Evolutionary conservation across 2,329 filamentous ascomycete species (phyloP).

Genomic region (Ceratocystis variospora): DNA sequence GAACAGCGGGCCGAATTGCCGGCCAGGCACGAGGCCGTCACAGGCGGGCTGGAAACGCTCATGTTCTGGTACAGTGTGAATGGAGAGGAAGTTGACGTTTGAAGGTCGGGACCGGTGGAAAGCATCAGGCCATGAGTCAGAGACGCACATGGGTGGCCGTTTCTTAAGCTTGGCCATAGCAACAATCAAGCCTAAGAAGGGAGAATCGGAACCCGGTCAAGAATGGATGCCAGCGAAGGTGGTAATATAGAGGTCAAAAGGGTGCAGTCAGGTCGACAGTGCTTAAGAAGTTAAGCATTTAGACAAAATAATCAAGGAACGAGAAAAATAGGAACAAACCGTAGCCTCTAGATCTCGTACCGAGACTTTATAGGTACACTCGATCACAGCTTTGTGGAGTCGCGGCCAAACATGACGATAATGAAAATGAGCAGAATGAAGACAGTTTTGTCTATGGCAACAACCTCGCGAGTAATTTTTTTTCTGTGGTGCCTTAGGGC

Average conservation of each 20-base stretch:
- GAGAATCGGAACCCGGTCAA: not conserved
- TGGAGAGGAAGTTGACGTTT: not conserved
- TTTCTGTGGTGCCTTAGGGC: not conserved
- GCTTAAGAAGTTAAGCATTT: not conserved
- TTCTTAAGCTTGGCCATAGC: not conserved
- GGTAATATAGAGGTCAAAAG: not conserved
- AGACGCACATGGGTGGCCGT: not conserved
- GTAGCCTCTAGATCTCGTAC: not conserved
- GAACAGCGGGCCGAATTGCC: not conserved
- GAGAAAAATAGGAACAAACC: not conserved
- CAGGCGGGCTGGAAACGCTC: not conserved
- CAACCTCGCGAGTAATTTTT: not conserved
- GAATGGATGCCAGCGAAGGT: not conserved
- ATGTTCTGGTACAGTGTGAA: not conserved
- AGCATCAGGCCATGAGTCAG: slow-evolving; percentile 1
- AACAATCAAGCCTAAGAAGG: not conserved
- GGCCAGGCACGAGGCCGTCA: not conserved
- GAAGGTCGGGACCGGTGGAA: slow-evolving; percentile 1
- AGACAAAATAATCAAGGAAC: not conserved
- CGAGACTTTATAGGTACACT: not conserved
- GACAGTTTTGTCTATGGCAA: not conserved
- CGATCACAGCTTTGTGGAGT: not conserved
- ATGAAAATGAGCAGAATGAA: not conserved
- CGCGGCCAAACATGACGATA: not conserved
- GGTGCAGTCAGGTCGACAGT: too few species aligned